phyloP scores from a whole-genome alignment of 2,329 filamentous ascomycete genomes.

The Exophiala lecanii-corni region DNA sequence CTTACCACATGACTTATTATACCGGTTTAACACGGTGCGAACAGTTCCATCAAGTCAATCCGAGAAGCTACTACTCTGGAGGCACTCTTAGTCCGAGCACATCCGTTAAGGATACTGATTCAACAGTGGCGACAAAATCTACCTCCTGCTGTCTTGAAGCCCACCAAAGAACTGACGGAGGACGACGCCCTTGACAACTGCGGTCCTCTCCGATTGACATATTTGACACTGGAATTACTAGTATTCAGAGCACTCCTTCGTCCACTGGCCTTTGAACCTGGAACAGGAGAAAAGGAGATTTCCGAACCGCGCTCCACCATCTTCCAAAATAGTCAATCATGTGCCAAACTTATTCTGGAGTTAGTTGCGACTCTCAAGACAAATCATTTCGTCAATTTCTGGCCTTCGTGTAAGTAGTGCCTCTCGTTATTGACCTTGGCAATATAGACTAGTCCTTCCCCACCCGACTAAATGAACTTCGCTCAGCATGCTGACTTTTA shows the following conservation, averaged over 20 bases:
- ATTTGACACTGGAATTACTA: constrained; percentile 10
- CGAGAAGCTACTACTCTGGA: constrained; percentile 6
- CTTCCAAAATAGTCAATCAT: constrained; percentile 13
- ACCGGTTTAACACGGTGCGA: background rate
- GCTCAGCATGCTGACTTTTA: constrained; percentile 5
- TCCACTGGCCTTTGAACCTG: constrained; percentile 8
- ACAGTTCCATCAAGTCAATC: constrained; percentile 11
- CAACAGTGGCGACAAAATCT: constrained; percentile 12
- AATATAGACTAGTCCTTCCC: background rate
- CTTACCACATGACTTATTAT: background rate
- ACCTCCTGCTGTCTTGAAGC: constrained; percentile 10
- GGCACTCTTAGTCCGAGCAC: constrained; percentile 8
- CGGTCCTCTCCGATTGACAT: constrained; percentile 11
- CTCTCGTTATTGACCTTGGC: background rate
- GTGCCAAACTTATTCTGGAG: constrained; percentile 11
- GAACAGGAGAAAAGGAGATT: constrained; percentile 4
- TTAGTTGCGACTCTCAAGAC: constrained; percentile 10
- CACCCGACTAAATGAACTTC: background rate
- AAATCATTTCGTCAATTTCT: constrained; percentile 12
- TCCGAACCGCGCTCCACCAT: constrained; percentile 9
- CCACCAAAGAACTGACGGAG: constrained; percentile 9
- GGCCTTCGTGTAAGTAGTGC: constrained; percentile 13
- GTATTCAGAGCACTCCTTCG: constrained; percentile 13
- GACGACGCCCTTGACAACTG: constrained; percentile 12
- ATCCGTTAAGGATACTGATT: constrained; percentile 9